phyloP scores from a whole-genome alignment of 768 basidiomycete genomes.

The Rhodotorula graminis region DNA sequence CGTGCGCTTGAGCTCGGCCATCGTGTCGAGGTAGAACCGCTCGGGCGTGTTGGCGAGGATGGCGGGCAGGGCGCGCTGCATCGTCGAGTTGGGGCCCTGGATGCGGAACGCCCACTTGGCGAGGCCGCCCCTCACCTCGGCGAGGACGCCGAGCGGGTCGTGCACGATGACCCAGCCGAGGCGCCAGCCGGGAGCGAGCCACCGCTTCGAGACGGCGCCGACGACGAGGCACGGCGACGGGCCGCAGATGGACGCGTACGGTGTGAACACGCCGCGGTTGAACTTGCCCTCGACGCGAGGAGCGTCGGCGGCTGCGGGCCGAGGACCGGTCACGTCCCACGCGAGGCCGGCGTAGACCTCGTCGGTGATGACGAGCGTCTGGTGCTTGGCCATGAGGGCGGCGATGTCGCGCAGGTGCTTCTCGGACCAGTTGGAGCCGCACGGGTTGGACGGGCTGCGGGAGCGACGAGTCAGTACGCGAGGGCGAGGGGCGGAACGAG shows the following conservation, averaged over 20 bases:
- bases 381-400: conserved; percentile 43
- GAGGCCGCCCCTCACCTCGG: conserved; percentile 42
- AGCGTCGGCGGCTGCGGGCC: conserved; percentile 10
- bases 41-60: conserved; percentile 39
- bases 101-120: conserved; percentile 46
- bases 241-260: conserved; percentile 45
- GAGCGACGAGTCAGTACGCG: background rate
- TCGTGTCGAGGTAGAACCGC: conserved; percentile 32
- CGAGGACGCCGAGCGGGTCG: conserved; percentile 46
- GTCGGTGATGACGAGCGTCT: conserved; percentile 45
- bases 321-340: conserved; percentile 41
- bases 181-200: conserved; percentile 48
- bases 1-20: conserved; percentile 18
- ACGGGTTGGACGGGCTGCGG: conserved; percentile 48
- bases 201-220: conserved; percentile 49
- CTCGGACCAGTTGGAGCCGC: conserved; percentile 46
- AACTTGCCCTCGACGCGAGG: conserved; percentile 37
- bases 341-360: conserved; percentile 43
- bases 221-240: conserved; percentile 46
- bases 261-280: conserved; percentile 44
- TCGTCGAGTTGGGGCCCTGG: conserved; percentile 45
- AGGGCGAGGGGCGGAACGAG: too few species aligned
- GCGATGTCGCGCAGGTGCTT: conserved; percentile 44
- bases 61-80: conserved; percentile 37
- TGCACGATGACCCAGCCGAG: conserved; percentile 47